These are phyloP conservation scores for Metschnikowia drakensbergensis DNA, from an alignment of 805 yeast species.

Conservation along the genomic window DNA sequence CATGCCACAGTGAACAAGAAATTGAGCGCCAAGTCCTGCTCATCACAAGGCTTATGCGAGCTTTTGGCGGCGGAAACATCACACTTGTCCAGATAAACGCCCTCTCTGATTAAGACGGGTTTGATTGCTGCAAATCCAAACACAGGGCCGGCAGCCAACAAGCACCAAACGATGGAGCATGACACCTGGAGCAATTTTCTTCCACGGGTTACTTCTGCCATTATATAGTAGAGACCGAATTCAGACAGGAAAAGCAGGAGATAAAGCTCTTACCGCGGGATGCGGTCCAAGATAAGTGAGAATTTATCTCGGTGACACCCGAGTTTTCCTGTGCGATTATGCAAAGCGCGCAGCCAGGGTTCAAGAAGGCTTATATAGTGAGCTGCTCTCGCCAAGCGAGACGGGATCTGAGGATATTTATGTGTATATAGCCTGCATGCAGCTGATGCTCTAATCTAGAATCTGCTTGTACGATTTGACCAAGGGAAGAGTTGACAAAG, in stretches of 20 bases:
- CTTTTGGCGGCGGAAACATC: conserved; percentile 20
- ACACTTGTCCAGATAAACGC: conserved; percentile 69
- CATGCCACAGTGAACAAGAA: conserved; percentile 83
- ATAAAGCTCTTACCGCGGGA: background rate
- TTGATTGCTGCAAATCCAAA: conserved; percentile 96
- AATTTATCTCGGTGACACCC: conserved; percentile 1
- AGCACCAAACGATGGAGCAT: conserved; percentile 84
- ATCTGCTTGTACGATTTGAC: too few relatives aligned
- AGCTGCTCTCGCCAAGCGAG: background rate
- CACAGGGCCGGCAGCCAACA: conserved; percentile 87
- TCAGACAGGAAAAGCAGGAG: background rate
- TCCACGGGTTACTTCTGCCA: conserved; percentile 17
- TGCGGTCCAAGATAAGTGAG: background rate
- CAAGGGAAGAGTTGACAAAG: too few relatives aligned
- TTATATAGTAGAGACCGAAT: background rate
- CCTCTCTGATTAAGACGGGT: conserved; percentile 72
- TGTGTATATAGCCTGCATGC: too few relatives aligned
- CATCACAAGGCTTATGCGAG: conserved; percentile 43
- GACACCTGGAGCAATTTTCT: conserved; percentile 49
- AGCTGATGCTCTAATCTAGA: too few relatives aligned
- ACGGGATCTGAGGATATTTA: too few relatives aligned
- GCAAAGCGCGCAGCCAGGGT: background rate
- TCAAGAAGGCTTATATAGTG: conserved; percentile 6
- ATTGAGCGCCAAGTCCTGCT: conserved; percentile 81
- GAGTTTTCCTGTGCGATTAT: conserved; percentile 2